Evolutionary conservation across 108 stramenopile species (phyloP), one percentile per base, ranked within the genome.

Genomic region (Pseudonitzschia multiseries): DNA sequence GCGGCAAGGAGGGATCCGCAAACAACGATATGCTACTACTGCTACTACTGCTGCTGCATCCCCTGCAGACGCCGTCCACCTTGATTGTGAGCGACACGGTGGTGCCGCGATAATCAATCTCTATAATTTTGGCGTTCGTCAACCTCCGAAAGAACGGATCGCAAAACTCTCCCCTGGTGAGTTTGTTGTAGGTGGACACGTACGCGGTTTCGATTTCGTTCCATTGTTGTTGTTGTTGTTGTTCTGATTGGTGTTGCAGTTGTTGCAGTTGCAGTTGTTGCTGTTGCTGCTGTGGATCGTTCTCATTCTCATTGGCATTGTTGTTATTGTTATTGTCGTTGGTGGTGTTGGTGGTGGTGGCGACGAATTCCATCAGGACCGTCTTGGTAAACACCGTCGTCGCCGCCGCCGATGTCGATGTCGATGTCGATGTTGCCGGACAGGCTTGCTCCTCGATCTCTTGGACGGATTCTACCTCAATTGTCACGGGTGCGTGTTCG

Each of bases 141-240:
- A 61, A 18, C 57, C 43, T 32, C 42, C 70, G 57, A 28, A 57
- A 71, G 43, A 59, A 61, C 4, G 70, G 70, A 60, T 71, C 70
- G 57, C 70, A 71, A 36, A 59, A 71, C 0, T 60, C 57, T 4
- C 40, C 42, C 21, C 24, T 13, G 27, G 20, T 43, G 4, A 71
- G 59, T 22, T 71, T 31, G 42, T 71, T 71, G 70, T 71, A 71
- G 10, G 57, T 44, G 21, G 57, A 22, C 33, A 71, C 70, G 43
- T 71, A 71, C 1, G 57, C 40, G 10, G 50, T 56, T 26, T 54
- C 53, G 20, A 70, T 36, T n/a, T 36, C 21, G 32, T 27, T 12
- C 31, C 36, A 36, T 31, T 28, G 8, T 20, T 2, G n/a, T n/a
- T n/a, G 48, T 57, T 40, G 18, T 29, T 50, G 2, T 54, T 17